Evolutionary conservation across 306 rosid species (phyloP), one percentile per base, ranked within the genome.

Genomic region (Fragaria vesca): DNA sequence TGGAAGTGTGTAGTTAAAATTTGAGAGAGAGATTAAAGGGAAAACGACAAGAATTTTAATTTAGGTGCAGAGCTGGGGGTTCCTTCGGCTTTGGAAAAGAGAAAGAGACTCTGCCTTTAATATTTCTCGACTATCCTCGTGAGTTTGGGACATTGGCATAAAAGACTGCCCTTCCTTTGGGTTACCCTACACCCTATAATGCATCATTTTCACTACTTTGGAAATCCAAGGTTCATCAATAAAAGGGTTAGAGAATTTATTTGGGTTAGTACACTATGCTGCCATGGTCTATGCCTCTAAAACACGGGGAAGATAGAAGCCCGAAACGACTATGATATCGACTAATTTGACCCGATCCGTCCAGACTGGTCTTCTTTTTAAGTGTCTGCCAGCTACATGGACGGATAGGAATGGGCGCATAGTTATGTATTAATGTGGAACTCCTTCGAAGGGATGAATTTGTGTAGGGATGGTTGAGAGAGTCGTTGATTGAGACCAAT

Each of bases 41-140:
- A 61, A 67, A 8, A 52, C 70, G 61, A 62, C 78, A 75, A 75
- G 78, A 61, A 61, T 61, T 61, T 72, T 34, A 36, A 75, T 61
- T 43, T 6, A 10, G 66, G 43, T 52, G 66, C 50, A 71, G 63
- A 4, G 1, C 63, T 10, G 45, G 34, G 12, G 12, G 3, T 5
- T 12, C 20, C 30, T 17, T 10, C 12, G 48, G 48, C 75, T 26
- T 1, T 50, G 48, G 38, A 42, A 57, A 21, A 20, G 2, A 50
- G 26, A 12, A 10, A 36, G 2, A 21, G 55, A 51, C 28, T 0
- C 32, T 62, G 71, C 61, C 78, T 62, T 75, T 6, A 75, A 75
- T 75, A 62, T 62, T 75, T 24, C 15, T 6, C 58, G 61, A 62
- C 47, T 18, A 75, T 61, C 45, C 78, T 47, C 71, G 78, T 75